These are phyloP conservation scores for Paraconiothyrium sp. DNA, from an alignment of 2,329 filamentous ascomycete species.

Conservation along the genomic window DNA sequence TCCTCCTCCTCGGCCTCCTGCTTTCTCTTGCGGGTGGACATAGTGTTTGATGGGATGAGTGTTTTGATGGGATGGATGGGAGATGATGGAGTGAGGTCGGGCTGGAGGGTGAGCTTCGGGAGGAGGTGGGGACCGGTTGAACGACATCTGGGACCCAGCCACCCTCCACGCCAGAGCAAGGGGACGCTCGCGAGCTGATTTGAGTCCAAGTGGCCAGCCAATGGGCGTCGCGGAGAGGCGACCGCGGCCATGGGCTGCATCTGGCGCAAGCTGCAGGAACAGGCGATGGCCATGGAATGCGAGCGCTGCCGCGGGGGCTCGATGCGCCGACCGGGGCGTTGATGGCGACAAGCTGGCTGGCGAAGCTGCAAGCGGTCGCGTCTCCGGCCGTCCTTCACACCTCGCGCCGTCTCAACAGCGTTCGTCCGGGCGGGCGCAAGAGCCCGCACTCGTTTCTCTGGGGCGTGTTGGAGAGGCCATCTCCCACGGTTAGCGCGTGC, in stretches of 20 bases:
- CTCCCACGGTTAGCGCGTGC: background rate
- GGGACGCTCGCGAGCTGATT: constrained; percentile 39
- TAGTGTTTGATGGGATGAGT: constrained; percentile 26
- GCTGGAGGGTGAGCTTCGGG: constrained; percentile 29
- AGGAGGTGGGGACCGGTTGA: constrained; percentile 40
- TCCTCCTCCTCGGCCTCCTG: constrained; percentile 54
- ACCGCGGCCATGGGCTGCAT: constrained; percentile 24
- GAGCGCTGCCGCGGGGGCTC: background rate
- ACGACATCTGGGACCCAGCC: constrained; percentile 32
- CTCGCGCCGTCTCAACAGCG: background rate
- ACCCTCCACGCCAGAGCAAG: constrained; percentile 32
- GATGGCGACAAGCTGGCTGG: background rate
- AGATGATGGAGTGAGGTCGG: constrained; percentile 20
- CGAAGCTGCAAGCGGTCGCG: background rate
- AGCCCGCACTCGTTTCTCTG: background rate
- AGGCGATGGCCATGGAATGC: constrained; percentile 7
- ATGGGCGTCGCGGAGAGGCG: constrained; percentile 26
- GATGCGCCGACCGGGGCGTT: background rate
- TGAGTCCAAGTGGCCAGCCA: constrained; percentile 34
- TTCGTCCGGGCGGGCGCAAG: background rate
- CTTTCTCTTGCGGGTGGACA: constrained; percentile 58
- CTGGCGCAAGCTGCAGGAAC: constrained; percentile 21
- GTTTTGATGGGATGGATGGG: constrained; percentile 16
- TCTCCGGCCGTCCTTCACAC: background rate
- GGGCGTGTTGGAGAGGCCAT: background rate